Base-by-base conservation (phyloP, 116 monocot species). In the Papilionanthe hybrid region DNA sequence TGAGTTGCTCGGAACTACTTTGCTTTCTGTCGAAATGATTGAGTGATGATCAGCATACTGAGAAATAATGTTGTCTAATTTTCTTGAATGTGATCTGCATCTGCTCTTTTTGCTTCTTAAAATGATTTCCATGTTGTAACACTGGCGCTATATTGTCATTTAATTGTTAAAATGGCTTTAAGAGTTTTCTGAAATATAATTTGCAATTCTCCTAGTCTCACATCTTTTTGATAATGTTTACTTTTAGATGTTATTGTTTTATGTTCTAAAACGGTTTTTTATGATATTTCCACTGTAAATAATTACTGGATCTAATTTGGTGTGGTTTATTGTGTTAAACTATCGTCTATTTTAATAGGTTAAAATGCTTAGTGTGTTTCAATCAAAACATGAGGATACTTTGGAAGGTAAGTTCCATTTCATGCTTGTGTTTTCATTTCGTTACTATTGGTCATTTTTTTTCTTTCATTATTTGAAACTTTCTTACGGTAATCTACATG, bases 281-380 rank as follows among this genome's bases (percentile, higher is more conserved):
- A 25, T 63, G 25, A 23, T 71, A 71, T 30, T 71, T 17, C 69
- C 37, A 10, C 30, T 30, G 1, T 32, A 12, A 30, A 13, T 71
- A 5, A 68, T 68, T 30, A 22, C 22, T 71, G 18, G 42, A 43
- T 73, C 29, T 43, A 23, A 43, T 73, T 42, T n/a, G 20, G 22
- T 0, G n/a, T 44, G 5, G 22, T 73, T 73, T 73, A 44, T 43
- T 44, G 20, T 44, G 6, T 44, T 73, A 42, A 73, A 43, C 44
- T 43, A 73, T 17, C 71, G 0, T 8, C 23, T 75, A 42, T 83
- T 72, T 81, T 15, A 48, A 86, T 81, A 96, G 96, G 90, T 87
- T 66, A 96, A 93, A 90, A 81, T 87, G 78, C 73, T 90, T 37
- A 85, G 43, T 81, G 83, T 89, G 23, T 85, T 96, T 75, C 85